Evolutionary conservation across 2,329 filamentous ascomycete species (phyloP), one percentile per base, ranked within the genome.

Genomic region (Exophiala phaeomuriformis): DNA sequence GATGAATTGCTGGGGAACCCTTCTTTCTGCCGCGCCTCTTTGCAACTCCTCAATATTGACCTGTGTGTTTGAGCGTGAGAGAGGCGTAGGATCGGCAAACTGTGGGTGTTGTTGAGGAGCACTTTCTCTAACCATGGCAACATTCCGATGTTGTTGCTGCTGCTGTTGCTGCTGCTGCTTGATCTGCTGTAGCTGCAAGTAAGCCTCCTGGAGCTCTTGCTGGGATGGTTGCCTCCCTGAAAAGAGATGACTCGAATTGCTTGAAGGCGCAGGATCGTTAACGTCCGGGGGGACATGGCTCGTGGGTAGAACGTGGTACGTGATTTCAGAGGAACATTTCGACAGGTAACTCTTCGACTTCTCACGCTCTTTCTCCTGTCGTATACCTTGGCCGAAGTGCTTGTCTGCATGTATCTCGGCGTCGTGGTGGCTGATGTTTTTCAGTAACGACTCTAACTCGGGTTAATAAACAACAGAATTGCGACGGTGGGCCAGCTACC

Each of bases 271-370:
- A 30, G 64, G 59, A 29, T 75, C 72, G 41, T 65, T 67, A 39
- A 73, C 61, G 10, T 82, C 78, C 7, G 79, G 77, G 19, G 78
- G 76, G 47, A 80, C 77, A 60, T 84, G 80, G 35, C 78, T 74
- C 27, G 81, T 77, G n/a, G 82, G 82, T 46, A 83, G 80, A 33
- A 86, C 75, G 56, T 85, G 78, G 63, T 85, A 86, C 2, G 81
- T 80, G 47, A 86, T 80, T 66, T 86, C 83, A 61, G 84, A 80
- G 47, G 84, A 77, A 64, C 82, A 85, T 68, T 83, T 84, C 52
- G 77, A 79, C 32, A 85, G 73, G 62, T 82, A 85, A 35, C 77
- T 71, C 52, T 78, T 77, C 46, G 81, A 83, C 65, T 83, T 83
- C 57, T 84, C 81, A 49, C 81, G 75, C 59, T 82, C 75, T 44